A percentile compares a stretch with the other conserved stretches of the same genome.
These are phyloP conservation scores for Penicillium robsamsonii DNA, from an alignment of 495 filamentous ascomycete genomes.

Conservation along the genomic window DNA sequence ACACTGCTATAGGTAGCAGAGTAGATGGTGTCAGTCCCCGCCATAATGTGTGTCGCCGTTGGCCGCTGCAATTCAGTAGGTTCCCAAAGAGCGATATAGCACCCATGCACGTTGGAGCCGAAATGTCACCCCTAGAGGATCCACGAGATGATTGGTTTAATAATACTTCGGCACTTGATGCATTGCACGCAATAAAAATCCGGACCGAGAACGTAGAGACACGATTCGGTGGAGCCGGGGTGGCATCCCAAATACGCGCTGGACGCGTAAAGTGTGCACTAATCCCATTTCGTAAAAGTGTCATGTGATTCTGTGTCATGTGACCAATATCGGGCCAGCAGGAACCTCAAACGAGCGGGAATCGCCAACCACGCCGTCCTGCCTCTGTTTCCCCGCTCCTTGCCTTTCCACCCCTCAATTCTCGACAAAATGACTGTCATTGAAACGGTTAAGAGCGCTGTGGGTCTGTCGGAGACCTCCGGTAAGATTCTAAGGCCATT, in stretches of 20 bases:
- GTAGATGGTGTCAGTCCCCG: slow-evolving; percentile 57
- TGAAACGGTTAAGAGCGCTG: slow-evolving; percentile 55
- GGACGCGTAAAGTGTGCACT: slow-evolving; percentile 35
- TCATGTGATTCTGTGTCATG: slow-evolving; percentile 27
- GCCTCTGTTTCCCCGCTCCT: slow-evolving; percentile 20
- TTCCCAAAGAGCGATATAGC: slow-evolving; percentile 22
- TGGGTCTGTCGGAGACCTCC: slow-evolving; percentile 47
- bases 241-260: slow-evolving; percentile 23
- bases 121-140: slow-evolving; percentile 16
- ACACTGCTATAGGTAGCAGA: slow-evolving; percentile 95
- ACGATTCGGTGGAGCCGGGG: slow-evolving; percentile 24
- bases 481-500: slow-evolving; percentile 38
- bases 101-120: slow-evolving; percentile 13
- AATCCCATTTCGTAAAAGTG: slow-evolving; percentile 22
- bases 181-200: slow-evolving; percentile 21
- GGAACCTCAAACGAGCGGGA: slow-evolving; percentile 34
- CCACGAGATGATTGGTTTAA: slow-evolving; percentile 12
- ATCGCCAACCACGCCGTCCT: slow-evolving; percentile 30
- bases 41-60: slow-evolving; percentile 39
- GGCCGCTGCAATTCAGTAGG: slow-evolving; percentile 22
- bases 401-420: slow-evolving; percentile 18
- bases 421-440: slow-evolving; percentile 43
- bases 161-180: slow-evolving; percentile 13
- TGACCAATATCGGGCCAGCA: slow-evolving; percentile 30
- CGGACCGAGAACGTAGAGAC: slow-evolving; percentile 15